A percentile compares a stretch with the other conserved stretches of the same genome.
Conservation (phyloP, 805 yeast genomes). For the Saccharomyces jurei region DNA sequence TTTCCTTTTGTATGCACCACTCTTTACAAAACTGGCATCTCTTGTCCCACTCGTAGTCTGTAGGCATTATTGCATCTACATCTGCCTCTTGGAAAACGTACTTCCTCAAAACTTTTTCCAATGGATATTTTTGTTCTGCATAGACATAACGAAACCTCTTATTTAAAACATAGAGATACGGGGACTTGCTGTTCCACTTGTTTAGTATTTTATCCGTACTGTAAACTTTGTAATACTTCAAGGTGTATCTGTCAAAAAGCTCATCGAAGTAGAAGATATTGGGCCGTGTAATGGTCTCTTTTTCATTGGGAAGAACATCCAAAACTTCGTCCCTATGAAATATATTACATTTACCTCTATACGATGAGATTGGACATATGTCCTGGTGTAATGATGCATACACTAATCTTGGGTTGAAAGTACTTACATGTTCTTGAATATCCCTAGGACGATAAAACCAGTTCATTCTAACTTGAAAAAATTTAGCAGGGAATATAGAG, state of each 20-base stretch:
- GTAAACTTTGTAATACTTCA: slow-evolving; percentile 70
- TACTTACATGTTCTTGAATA: slow-evolving; percentile 48
- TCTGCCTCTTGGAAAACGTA: slow-evolving; percentile 11
- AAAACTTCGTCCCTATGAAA: slow-evolving; percentile 59
- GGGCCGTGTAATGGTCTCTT: slow-evolving; percentile 47
- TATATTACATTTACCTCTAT: slow-evolving; percentile 69
- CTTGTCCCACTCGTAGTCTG: slow-evolving; percentile 22
- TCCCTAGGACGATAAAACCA: slow-evolving; percentile 91
- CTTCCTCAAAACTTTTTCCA: slow-evolving; percentile 18
- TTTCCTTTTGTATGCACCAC: slow-evolving; percentile 72
- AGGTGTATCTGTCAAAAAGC: slow-evolving; percentile 78
- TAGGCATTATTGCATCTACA: slow-evolving; percentile 3
- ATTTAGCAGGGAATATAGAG: slow-evolving; percentile 39
- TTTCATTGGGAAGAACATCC: slow-evolving; percentile 34
- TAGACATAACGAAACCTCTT: slow-evolving; percentile 68
- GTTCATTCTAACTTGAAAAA: slow-evolving; percentile 60
- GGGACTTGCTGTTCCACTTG: slow-evolving; percentile 40
- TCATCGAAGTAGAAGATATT: slow-evolving; percentile 78
- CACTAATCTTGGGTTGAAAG: slow-evolving; percentile 59
- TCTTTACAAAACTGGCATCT: slow-evolving; percentile 67
- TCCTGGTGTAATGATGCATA: slow-evolving; percentile 84
- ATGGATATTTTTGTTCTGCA: slow-evolving; percentile 44
- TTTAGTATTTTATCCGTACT: slow-evolving; percentile 52
- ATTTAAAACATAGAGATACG: slow-evolving; percentile 52
- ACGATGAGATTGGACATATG: slow-evolving; percentile 65